Evolutionary conservation across 148 eudicot genomes (phyloP), one percentile per base, ranked within the genome.

Genomic region (Arbutus unedo): DNA sequence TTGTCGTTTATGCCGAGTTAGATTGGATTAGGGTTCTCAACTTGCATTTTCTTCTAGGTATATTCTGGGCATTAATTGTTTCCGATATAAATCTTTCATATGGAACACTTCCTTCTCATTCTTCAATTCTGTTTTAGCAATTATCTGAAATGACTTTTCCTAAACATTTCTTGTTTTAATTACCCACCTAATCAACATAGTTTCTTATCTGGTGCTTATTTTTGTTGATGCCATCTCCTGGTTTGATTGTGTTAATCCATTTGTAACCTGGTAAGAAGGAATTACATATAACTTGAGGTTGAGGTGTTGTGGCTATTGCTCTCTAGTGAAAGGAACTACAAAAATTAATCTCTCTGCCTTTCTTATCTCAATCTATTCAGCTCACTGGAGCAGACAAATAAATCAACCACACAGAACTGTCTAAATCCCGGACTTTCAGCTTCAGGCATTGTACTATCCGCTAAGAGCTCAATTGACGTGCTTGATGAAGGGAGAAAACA

Each of bases 401-500:
- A 81, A 78, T 77, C 70, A 73, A 75, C 85, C 68, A 82, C 87
- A 80, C 88, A 81, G 83, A 79, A 31, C 81, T 50, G 53, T 51
- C 77, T 55, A 57, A 83, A 84, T 78, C 49, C 82, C 72, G 82
- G 85, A 72, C 85, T 70, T 76, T 83, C 80, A 78, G 85, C 81
- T 83, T 79, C 85, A 53, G 79, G 83, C 64, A 81, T 70, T 44
- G 68, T 74, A 31, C 38, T 31, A 62, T 72, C 91, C 44, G 45
- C 81, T 45, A 78, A 82, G 77, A 85, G 79, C 80, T 75, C 80
- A 81, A 86, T 79, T 59, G 67, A 75, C 31, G 41, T 73, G 55
- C 51, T 56, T 74, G 80, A 49, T 75, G 86, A 85, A 82, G 80
- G 64, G 66, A 82, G 82, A 23, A 89, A 83, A 86, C 78, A 62